Percentiles rank a stretch among this genome's conserved stretches.
Conservation (phyloP, 306 rosid species). For the Benincasa hispida region DNA sequence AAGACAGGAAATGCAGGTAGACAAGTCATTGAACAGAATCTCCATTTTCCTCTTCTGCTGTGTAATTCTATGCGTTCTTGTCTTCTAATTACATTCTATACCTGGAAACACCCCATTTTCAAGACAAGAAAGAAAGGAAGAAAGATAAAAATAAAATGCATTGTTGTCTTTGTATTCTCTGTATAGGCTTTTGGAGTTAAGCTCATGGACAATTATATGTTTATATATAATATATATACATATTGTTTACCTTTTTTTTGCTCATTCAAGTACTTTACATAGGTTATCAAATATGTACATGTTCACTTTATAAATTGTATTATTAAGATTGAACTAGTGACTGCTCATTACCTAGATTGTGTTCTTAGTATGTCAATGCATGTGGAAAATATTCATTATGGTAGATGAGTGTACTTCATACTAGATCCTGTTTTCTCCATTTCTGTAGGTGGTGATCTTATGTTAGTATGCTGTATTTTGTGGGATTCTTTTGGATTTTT, state of each 20-base stretch:
- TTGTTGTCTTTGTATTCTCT: not conserved
- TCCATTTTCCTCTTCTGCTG: conserved; percentile 78
- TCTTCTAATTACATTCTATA: conserved; percentile 31
- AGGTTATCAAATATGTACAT: not conserved
- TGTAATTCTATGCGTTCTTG: conserved; percentile 60
- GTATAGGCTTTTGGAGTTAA: not conserved
- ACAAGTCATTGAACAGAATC: conserved; percentile 68
- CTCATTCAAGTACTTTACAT: not conserved
- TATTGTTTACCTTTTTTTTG: not conserved
- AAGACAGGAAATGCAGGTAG: conserved; percentile 76
- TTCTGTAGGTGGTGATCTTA: not conserved
- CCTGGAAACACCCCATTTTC: not conserved
- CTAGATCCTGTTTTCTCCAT: not conserved
- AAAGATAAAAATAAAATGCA: not conserved
- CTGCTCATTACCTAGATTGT: not conserved
- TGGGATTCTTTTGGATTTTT: not conserved
- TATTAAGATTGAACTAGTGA: not conserved
- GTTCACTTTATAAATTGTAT: not conserved
- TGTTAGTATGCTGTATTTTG: not conserved
- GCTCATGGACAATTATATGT: not conserved
- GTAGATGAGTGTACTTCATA: not conserved
- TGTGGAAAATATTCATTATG: not conserved
- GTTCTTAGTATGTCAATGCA: not conserved
- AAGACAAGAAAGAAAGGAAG: not conserved
- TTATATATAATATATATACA: not conserved